Base-by-base conservation (phyloP, 352 stramenopile genomes). In the Phytophthora tubulina region DNA sequence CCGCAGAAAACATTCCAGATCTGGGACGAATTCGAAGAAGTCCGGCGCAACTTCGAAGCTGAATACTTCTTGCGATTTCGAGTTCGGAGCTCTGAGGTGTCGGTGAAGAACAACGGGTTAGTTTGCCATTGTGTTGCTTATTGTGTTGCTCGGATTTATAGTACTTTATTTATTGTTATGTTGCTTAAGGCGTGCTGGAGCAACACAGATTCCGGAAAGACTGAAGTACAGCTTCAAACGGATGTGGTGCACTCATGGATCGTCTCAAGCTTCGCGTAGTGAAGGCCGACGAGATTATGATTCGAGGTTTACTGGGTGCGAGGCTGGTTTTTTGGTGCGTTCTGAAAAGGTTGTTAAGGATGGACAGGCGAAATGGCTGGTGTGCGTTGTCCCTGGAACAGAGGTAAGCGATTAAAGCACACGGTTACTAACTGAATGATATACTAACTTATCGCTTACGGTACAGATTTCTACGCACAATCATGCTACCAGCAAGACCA, bases 181-280 rank as follows among this genome's bases (percentile, higher is more conserved):
- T 48, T 59, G 51, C n/a, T 48, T 48, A 21, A 59, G 51, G 4
- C 51, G 51, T 4, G 13, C 35, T 10, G 27, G 21, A 15, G 51
- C 35, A 59, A 17, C 8, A 10, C 35, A 48, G n/a, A 46, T 59
- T 35, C 51, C 51, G 7, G 31, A 15, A 17, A 17, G 11, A 14
- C 4, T 59, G 9, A 27, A 14, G 51, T 32, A 48, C 13, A 33
- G 21, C 33, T 59, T 31, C n/a, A 59, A 59, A 10, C 35, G 51
- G 14, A 45, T 49, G n/a, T 48, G 51, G 51, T 48, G 51, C 35
- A 59, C 51, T 10, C 51, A 59, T 31, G 35, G 33, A 35, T 36
- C 15, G 6, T 27, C 35, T 3, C 51, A 59, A 38, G 51, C 51
- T 46, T 48, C 38, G 13, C 53, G 53, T 15, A 11, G 53, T 27